A percentile compares a stretch with the other conserved stretches of the same genome.
Conservation (phyloP, 768 basidiomycete species). For the Termitomyces sp. region DNA sequence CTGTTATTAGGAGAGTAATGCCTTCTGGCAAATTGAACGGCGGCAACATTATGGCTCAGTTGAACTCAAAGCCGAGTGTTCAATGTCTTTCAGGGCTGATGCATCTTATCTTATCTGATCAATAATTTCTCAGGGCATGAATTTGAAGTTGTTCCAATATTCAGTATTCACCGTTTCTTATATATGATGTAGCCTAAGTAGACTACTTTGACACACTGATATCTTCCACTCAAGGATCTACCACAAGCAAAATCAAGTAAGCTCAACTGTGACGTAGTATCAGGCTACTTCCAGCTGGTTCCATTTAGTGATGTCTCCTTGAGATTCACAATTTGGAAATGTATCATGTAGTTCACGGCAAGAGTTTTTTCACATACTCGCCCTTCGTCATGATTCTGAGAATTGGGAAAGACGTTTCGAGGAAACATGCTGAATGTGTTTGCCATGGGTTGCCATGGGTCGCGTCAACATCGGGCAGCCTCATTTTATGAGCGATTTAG, state of each 20-base stretch:
- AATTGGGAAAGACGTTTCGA: constrained; percentile 39
- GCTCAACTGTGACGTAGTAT: no score
- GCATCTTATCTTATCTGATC: not conserved
- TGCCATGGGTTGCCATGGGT: no score
- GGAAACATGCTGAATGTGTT: constrained; percentile 39
- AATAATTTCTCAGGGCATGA: not conserved
- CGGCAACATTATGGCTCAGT: constrained; percentile 36
- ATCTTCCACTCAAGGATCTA: no score
- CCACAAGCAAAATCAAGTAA: not conserved
- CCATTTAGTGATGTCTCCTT: not conserved
- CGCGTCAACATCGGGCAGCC: constrained; percentile 21
- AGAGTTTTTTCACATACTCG: not conserved
- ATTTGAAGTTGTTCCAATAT: not conserved
- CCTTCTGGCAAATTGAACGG: constrained; percentile 51
- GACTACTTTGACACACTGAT: no score
- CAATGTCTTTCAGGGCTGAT: no score
- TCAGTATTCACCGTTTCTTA: not conserved
- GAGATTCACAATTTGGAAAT: no score
- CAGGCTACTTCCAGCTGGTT: no score
- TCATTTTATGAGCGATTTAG: no score
- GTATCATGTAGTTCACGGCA: constrained; percentile 1
- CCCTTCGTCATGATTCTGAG: constrained; percentile 7
- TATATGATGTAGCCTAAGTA: not conserved
- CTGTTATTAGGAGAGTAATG: constrained; percentile 61
- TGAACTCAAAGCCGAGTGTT: no score